A percentile compares a stretch with the other conserved stretches of the same genome.
Conservation (phyloP, 1,139 yeast species). For the Geotrichum candidum region DNA sequence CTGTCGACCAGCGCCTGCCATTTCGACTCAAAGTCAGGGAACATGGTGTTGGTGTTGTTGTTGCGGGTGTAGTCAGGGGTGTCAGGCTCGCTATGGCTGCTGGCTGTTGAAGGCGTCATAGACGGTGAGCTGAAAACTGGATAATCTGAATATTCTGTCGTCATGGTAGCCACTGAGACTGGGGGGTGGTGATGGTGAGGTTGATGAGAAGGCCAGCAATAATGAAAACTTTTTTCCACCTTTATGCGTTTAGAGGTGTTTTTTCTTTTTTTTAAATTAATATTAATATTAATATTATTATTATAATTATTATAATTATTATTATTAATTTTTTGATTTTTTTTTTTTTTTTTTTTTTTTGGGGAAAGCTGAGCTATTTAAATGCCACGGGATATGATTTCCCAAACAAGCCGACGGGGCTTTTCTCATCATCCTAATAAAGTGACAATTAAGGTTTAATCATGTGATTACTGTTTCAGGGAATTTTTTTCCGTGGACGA, state of each 20-base stretch:
- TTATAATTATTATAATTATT: background rate
- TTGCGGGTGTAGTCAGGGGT: background rate
- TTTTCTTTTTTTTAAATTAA: too few relatives aligned
- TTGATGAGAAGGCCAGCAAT: background rate
- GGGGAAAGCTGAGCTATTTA: background rate
- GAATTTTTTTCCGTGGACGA: background rate
- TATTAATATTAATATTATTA: background rate
- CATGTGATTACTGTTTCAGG: background rate
- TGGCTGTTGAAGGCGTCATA: background rate
- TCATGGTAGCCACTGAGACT: background rate
- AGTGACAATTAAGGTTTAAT: background rate
- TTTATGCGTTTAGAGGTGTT: background rate
- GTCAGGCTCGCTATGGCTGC: background rate
- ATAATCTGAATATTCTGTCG: background rate
- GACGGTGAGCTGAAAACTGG: background rate
- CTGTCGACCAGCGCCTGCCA: slow-evolving; percentile 24
- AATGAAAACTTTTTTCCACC: background rate
- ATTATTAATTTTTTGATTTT: background rate
- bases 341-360: background rate
- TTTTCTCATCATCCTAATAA: background rate
- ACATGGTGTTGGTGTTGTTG: slow-evolving; percentile 1
- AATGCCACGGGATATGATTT: background rate
- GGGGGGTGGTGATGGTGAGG: background rate
- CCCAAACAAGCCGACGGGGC: background rate
- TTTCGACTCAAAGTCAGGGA: slow-evolving; percentile 18